Base-by-base conservation (phyloP, 768 basidiomycete species). In the Leccinum subgranulosum region DNA sequence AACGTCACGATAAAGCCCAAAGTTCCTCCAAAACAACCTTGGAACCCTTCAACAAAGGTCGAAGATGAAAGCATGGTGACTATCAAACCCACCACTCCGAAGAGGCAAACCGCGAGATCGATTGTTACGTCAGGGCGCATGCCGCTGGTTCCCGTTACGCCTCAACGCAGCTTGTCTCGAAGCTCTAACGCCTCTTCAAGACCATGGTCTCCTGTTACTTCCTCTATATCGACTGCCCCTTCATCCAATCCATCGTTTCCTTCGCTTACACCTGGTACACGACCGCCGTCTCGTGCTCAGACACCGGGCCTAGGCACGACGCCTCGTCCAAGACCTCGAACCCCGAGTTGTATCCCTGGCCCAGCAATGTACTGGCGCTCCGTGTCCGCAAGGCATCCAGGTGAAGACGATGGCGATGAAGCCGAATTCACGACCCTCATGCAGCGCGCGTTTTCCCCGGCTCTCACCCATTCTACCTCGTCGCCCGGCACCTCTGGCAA, bases 41-140 rank as follows among this genome's bases (percentile, higher is more conserved):
- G 92, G 92, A 94, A 94, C 66, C 80, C 86, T 61, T 93, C 90
- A 5, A 92, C 90, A 1, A 90, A 78, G 65, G 79, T 93, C n/a
- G 77, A 84, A 49, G 62, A 75, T 17, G 86, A 86, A 25, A 82
- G 73, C 8, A 64, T 64, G 41, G 81, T 79, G 28, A 71, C 71
- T 7, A 68, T 81, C 61, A 85, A 81, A 66, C 76, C 74, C 29
- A 73, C 78, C 33, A 78, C 81, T 28, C 77, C 81, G 14, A 80
- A 79, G 64, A 79, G 84, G 34, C 66, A 73, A n/a, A 71, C 66
- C 50, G 73, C 80, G 1, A 82, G 76, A 45, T 85, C 82, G 34
- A 69, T 81, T 17, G 56, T 74, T 41, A 77, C 79, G 4, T 69
- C 81, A 53, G 69, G 67, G 10, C 74, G 75, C 64, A 67, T 73